phyloP scores from a whole-genome alignment of 495 filamentous ascomycete genomes.

The Aspergillus mulundensis region DNA sequence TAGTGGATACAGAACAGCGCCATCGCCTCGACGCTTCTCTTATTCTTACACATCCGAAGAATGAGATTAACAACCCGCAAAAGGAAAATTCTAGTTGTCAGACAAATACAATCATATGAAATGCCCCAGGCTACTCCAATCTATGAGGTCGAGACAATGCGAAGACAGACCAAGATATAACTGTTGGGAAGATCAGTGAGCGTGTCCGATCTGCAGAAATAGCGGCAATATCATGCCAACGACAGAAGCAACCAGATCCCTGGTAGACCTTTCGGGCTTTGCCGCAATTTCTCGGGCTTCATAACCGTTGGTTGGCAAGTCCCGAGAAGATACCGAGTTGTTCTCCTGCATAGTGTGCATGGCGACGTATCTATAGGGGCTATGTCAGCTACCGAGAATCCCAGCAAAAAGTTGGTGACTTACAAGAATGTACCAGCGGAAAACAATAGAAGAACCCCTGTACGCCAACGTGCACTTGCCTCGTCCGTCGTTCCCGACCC shows the following conservation, averaged over 20 bases:
- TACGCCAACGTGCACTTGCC: conserved; percentile 71
- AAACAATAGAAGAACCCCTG: conserved; percentile 86
- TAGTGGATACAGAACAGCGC: conserved; percentile 14
- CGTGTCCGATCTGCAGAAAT: conserved; percentile 86
- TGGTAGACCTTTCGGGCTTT: conserved; percentile 43
- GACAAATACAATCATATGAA: neutral
- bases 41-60: neutral
- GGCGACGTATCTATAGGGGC: conserved; percentile 73
- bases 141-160: neutral
- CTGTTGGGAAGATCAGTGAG: conserved; percentile 49
- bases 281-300: conserved; percentile 41
- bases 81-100: neutral
- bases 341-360: conserved; percentile 98
- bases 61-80: neutral
- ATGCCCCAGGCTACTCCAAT: neutral
- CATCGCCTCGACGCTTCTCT: neutral
- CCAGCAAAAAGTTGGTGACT: conserved; percentile 25
- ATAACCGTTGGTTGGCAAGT: conserved; percentile 61
- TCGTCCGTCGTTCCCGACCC: conserved; percentile 49
- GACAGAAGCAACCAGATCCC: conserved; percentile 66
- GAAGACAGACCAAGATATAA: conserved; percentile 7
- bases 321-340: conserved; percentile 47
- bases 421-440: conserved; percentile 94
- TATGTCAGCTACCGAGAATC: neutral
- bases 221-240: conserved; percentile 88